Base-by-base conservation (phyloP, 768 basidiomycete genomes). In the Russula griseocarnosa region DNA sequence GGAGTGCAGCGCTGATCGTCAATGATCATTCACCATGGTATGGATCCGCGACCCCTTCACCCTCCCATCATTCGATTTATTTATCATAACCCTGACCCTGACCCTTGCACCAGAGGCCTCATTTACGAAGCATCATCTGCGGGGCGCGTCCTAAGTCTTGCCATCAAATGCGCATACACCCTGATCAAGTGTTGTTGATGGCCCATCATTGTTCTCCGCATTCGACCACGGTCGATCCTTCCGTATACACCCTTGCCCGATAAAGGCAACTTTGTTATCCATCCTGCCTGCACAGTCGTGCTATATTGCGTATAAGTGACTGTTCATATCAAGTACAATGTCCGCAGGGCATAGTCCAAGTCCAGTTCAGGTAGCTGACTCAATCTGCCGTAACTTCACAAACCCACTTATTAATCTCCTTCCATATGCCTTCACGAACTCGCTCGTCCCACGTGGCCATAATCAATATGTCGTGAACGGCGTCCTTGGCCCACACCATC, bases 401-500 rank as follows among this genome's bases (percentile, higher is more conserved):
- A 26, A 63, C 55, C 67, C 67, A 68, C 60, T 32, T 60, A 22
- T 53, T 57, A 4, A 68, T 60, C 65, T 68, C 67, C 47, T 34
- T 42, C 67, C 67, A 68, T 26, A 68, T 44, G 14, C 67, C 67
- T 30, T 68, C 67, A 16, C 66, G 60, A 11, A 68, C 65, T 30
- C 58, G 55, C 58, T 67, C 65, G 36, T 68, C 67, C 67, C 67
- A 68, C 14, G 47, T 30, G 2, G 38, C 67, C 65, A 68, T 66
- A 4, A 68, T 66, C 40, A 68, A 51, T 26, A 68, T 26, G 47
- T 68, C 67, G 16, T 68, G 67, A 51, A 66, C 65, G 0, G 65
- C 67, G 30, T 68, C 67, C 61, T 57, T 62, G 9, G 67, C 67
- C 67, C 67, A 68, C 13, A 62, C 67, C 65, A 68, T 67, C 42